Conservation (phyloP, 1,284 basidiomycete species). For the Phylloporus gajari region DNA sequence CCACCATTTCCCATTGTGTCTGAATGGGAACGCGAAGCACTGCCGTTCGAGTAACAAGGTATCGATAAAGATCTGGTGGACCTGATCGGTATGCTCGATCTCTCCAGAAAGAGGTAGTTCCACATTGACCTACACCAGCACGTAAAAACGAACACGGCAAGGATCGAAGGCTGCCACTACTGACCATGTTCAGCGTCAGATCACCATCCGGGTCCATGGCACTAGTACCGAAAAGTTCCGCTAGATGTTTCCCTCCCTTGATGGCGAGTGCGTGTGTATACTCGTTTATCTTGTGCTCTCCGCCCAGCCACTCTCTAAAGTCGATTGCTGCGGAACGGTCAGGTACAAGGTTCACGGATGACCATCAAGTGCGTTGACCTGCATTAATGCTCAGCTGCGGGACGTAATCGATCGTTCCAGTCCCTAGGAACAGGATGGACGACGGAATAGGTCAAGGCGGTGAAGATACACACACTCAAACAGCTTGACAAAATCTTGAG, state of each 20-base stretch:
- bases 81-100: constrained; percentile 43
- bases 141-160: background rate
- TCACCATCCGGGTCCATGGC: constrained; percentile 72
- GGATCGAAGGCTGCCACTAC: constrained; percentile 33
- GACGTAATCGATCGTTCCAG: constrained; percentile 71
- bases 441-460: background rate
- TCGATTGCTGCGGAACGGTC: constrained; percentile 64
- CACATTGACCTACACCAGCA: constrained; percentile 56
- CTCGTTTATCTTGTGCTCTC: constrained; percentile 80
- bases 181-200: constrained; percentile 79
- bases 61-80: constrained; percentile 49
- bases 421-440: constrained; percentile 59
- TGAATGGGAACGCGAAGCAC: constrained; percentile 49
- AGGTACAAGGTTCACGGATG: constrained; percentile 30
- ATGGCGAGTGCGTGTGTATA: constrained; percentile 83
- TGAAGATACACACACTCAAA: constrained; percentile 62
- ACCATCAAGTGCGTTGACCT: constrained; percentile 52
- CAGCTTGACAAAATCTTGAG: constrained; percentile 63
- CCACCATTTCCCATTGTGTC: constrained; percentile 78
- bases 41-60: constrained; percentile 55
- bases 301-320: constrained; percentile 85
- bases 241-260: constrained; percentile 74
- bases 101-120: constrained; percentile 60
- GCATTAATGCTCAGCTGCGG: constrained; percentile 64
- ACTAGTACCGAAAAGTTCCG: constrained; percentile 71